Evolutionary conservation across 345 rosid genomes (phyloP).

Genomic region (Citrus cavaleriei): DNA sequence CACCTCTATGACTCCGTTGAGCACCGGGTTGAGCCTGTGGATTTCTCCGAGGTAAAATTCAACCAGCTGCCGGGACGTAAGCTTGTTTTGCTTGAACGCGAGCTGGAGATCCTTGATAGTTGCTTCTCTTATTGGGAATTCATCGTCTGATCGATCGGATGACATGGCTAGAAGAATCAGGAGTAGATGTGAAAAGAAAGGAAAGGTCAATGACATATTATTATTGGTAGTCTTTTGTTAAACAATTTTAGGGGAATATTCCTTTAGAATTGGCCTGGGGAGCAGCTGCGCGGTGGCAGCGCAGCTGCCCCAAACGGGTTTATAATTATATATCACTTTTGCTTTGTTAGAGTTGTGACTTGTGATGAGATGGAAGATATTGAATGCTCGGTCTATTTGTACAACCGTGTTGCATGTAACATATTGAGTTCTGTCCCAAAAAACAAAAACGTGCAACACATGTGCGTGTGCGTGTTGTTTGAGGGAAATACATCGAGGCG

Average conservation of each 20-base stretch:
- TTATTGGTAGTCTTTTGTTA: not conserved
- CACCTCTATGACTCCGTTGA: slow-evolving; percentile 59
- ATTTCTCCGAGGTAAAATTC: slow-evolving; percentile 50
- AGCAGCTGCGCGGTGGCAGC: too few relatives aligned
- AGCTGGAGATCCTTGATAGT: slow-evolving; percentile 37
- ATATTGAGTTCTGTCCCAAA: too few relatives aligned
- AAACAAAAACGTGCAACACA: too few relatives aligned
- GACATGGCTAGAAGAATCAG: not conserved
- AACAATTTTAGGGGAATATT: not conserved
- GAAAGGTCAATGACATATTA: not conserved
- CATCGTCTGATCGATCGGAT: not conserved
- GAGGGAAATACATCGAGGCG: too few relatives aligned
- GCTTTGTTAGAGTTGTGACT: too few relatives aligned
- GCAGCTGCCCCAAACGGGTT: too few relatives aligned
- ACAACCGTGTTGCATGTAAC: too few relatives aligned
- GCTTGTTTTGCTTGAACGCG: slow-evolving; percentile 44
- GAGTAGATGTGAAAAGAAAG: not conserved
- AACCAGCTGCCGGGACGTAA: slow-evolving; percentile 60
- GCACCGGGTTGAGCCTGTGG: slow-evolving; percentile 40
- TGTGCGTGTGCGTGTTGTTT: too few relatives aligned
- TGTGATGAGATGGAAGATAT: too few relatives aligned
- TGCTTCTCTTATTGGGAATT: slow-evolving; percentile 42
- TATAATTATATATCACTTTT: too few relatives aligned
- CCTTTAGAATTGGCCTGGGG: too few relatives aligned
- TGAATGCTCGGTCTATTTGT: too few relatives aligned